phyloP scores from a whole-genome alignment of 1,139 yeast species.

The Blastobotrys persicus region DNA sequence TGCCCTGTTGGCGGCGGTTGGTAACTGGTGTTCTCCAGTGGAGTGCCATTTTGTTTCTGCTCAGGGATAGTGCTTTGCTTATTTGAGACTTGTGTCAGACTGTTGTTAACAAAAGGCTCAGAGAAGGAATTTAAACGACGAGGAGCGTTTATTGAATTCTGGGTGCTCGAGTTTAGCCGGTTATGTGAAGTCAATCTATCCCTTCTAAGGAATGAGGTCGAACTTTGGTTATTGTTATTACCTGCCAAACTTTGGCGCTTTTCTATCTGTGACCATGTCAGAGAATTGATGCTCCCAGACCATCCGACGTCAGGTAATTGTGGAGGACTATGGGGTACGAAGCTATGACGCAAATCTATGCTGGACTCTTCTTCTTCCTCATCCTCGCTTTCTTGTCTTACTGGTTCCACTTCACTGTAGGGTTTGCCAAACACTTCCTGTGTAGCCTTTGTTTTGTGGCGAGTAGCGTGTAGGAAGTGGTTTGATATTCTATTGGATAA shows the following conservation, averaged over 20 bases:
- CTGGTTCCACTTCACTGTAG: slow-evolving; percentile 1
- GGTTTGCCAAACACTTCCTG: background rate
- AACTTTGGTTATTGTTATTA: background rate
- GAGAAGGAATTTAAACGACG: background rate
- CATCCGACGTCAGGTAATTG: background rate
- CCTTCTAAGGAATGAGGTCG: background rate
- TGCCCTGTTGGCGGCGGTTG: no score
- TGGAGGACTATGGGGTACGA: background rate
- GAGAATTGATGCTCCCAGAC: slow-evolving; percentile 1
- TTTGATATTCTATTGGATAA: background rate
- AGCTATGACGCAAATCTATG: slow-evolving; percentile 3
- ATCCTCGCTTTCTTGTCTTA: background rate
- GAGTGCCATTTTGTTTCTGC: no score
- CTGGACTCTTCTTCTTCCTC: background rate
- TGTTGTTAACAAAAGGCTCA: background rate
- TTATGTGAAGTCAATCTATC: background rate
- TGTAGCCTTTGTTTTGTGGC: background rate
- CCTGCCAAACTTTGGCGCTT: background rate
- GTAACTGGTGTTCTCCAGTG: background rate
- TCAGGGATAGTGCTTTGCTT: no score
- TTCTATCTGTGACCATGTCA: background rate
- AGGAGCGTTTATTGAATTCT: background rate
- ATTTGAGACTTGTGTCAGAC: background rate
- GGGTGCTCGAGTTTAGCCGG: background rate
- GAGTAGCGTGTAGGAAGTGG: background rate